Evolutionary conservation across 495 filamentous ascomycete genomes (phyloP).

Genomic region (Penicillium pulvis): DNA sequence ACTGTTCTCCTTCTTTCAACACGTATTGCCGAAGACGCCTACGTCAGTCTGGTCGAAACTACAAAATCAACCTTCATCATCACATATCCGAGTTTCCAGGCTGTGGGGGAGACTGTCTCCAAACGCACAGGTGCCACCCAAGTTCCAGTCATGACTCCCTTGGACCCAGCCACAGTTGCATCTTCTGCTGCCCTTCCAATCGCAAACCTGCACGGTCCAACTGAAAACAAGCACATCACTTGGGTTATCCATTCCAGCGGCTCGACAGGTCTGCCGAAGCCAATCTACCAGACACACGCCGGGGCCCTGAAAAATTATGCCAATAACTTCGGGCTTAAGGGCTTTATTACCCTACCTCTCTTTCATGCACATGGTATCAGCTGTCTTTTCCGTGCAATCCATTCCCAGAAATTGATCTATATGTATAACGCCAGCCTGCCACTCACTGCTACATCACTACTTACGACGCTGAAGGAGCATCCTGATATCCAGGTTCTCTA

Average conservation of each 20-base stretch:
- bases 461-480: slow-evolving; percentile 40
- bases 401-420: slow-evolving; percentile 41
- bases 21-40: slow-evolving; percentile 45
- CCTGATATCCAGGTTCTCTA: slow-evolving; percentile 43
- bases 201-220: slow-evolving; percentile 21
- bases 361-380: slow-evolving; percentile 55
- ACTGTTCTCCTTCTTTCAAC: slow-evolving; percentile 51
- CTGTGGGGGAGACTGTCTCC: slow-evolving; percentile 17
- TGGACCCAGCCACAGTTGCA: slow-evolving; percentile 12
- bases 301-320: slow-evolving; percentile 43
- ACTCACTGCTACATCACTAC: slow-evolving; percentile 39
- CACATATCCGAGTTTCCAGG: slow-evolving; percentile 18
- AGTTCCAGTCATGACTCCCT: slow-evolving; percentile 8
- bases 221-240: slow-evolving; percentile 26
- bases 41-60: slow-evolving; percentile 37
- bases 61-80: slow-evolving; percentile 27
- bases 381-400: slow-evolving; percentile 49
- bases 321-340: slow-evolving; percentile 38
- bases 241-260: slow-evolving; percentile 51
- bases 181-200: slow-evolving; percentile 12
- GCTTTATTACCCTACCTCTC: slow-evolving; percentile 55
- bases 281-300: slow-evolving; percentile 44
- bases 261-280: slow-evolving; percentile 43
- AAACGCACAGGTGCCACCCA: slow-evolving; percentile 13
- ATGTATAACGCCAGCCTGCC: slow-evolving; percentile 49